Evolutionary conservation across 192 early-diverging fungal species (phyloP).

Genomic region (Coemansia sp.): DNA sequence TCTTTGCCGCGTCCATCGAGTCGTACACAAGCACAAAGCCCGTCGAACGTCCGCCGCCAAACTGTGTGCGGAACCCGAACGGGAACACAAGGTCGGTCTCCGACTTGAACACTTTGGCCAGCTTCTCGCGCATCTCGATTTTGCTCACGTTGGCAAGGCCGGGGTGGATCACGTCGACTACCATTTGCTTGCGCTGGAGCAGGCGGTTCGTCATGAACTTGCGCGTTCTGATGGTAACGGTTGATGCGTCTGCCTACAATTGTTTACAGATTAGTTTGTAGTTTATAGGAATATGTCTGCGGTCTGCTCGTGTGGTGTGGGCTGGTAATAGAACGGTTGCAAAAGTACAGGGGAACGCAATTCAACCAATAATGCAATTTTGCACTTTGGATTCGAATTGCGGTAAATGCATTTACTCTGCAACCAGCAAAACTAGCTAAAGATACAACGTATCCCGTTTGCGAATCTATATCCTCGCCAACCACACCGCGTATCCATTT

Average conservation of each 20-base stretch:
- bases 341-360: neutral
- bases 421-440: neutral
- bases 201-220: constrained; percentile 99
- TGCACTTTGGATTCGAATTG: neutral
- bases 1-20: constrained; percentile 88
- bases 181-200: constrained; percentile 66
- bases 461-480: neutral
- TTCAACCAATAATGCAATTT: neutral
- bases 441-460: neutral
- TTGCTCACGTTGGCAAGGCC: constrained; percentile 90
- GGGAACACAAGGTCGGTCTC: constrained; percentile 85
- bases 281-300: neutral
- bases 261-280: neutral
- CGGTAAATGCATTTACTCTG: neutral
- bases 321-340: neutral
- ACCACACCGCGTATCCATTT: neutral
- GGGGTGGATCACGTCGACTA: constrained; percentile 95
- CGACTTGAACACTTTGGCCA: constrained; percentile 93
- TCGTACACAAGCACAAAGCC: constrained; percentile 98
- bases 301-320: neutral
- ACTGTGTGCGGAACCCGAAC: constrained; percentile 94
- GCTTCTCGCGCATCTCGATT: constrained; percentile 89
- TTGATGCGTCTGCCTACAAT: constrained; percentile 72
- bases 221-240: constrained; percentile 95
- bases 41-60: constrained; percentile 95